Base-by-base conservation (phyloP, 345 rosid genomes). In the Eucalyptus cloeziana region DNA sequence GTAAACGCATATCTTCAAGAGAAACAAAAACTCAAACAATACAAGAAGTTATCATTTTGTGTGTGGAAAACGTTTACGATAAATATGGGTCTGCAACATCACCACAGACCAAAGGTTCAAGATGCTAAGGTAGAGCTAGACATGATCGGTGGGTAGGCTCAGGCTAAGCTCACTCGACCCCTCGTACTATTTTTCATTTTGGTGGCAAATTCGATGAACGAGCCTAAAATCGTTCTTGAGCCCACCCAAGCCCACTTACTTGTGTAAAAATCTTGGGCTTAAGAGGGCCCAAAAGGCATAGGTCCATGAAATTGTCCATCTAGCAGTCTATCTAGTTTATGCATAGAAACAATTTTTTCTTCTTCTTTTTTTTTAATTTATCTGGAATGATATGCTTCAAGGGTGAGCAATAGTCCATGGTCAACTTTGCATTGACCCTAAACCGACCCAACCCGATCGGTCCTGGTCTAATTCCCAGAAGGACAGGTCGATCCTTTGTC, bases 351-450 rank as follows among this genome's bases (percentile, higher is more conserved):
- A 62, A 60, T 27, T 60, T 27, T 6, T 25, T 60, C 7, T 25
- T 60, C 31, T 60, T 60, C 31, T 27, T 27, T 60, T 58, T 58
- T 60, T 60, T 60, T 0, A 60, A 27, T 60, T 12, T 27, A 25
- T 62, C 8, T 62, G 0, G 69, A 27, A 62, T 30, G 69, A 62
- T 30, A 62, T 6, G 69, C 31, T 30, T 7, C 14, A 27, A 12
- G 25, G 2, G 24, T 21, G 25, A 52, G 58, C 5, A 52, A 21
- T 1, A 8, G 2, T 52, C 5, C 2, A 52, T 0, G 5, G 25
- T 19, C 58, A 52, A 52, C 25, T 52, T 52, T 52, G 58, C 0
- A 52, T 52, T 52, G 5, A 19, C 25, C 8, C 25, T 21, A 52
- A 21, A 52, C 58, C 58, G 1, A 21, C 25, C 58, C 25, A 52